Conservation (phyloP, 768 basidiomycete genomes). For the Cyclocybe aegerita region DNA sequence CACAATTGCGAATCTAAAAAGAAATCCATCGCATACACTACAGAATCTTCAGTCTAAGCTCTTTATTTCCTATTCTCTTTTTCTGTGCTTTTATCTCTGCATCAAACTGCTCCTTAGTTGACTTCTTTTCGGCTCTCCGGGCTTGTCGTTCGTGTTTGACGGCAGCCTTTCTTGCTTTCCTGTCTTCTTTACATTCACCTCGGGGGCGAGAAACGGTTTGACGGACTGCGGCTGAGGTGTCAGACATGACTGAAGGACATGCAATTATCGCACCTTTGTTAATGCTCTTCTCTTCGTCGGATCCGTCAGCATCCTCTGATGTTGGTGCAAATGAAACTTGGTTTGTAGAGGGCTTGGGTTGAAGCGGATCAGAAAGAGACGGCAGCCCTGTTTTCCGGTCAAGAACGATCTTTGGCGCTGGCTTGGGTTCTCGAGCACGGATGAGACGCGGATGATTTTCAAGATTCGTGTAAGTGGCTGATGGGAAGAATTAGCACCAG, state of each 20-base stretch:
- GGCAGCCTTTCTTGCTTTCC: conserved; percentile 67
- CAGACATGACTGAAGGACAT: not conserved
- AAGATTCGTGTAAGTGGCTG: conserved; percentile 95
- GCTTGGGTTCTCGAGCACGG: conserved; percentile 54
- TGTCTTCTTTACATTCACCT: conserved; percentile 75
- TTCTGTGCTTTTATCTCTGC: conserved; percentile 64
- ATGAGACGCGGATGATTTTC: conserved; percentile 96
- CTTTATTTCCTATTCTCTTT: conserved; percentile 46
- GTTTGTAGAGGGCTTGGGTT: conserved; percentile 18
- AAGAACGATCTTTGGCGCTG: conserved; percentile 63
- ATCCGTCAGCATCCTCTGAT: conserved; percentile 25
- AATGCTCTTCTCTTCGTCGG: conserved; percentile 23
- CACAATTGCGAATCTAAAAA: conserved; percentile 4
- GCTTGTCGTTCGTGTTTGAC: conserved; percentile 65
- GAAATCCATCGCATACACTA: conserved; percentile 17
- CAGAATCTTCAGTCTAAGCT: conserved; percentile 45
- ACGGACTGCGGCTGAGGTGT: conserved; percentile 20
- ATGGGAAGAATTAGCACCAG: conserved; percentile 4
- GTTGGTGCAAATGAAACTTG: conserved; percentile 8
- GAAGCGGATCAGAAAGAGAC: conserved; percentile 32
- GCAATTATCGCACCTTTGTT: conserved; percentile 16
- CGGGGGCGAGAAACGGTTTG: conserved; percentile 69
- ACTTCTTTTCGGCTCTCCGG: conserved; percentile 68
- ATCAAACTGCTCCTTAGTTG: conserved; percentile 59
- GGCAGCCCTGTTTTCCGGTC: conserved; percentile 82